Percentiles rank a stretch among this genome's conserved stretches.
Evolutionary conservation across 2,329 filamentous ascomycete genomes (phyloP).

Genomic region (Xylariales sp.): DNA sequence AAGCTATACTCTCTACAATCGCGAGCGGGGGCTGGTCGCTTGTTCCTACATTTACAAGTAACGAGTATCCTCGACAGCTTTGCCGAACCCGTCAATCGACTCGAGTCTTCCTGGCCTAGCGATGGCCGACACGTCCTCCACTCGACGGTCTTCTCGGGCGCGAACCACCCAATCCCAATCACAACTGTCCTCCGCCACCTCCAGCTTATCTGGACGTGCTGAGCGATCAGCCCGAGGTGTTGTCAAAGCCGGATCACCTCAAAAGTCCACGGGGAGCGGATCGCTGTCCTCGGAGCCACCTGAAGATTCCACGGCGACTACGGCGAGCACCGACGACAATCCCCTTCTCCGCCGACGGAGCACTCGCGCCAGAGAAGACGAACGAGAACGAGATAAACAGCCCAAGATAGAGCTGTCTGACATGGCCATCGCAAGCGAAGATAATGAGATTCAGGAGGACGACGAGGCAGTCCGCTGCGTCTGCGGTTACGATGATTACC

Average conservation of each 20-base stretch:
- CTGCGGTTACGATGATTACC: constrained; percentile 92
- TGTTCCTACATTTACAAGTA: not conserved
- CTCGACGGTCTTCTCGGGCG: constrained; percentile 88
- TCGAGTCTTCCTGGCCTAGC: constrained; percentile 19
- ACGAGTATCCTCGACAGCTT: not conserved
- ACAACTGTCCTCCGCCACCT: constrained; percentile 74
- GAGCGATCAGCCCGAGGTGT: constrained; percentile 71
- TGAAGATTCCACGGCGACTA: constrained; percentile 51
- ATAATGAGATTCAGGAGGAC: constrained; percentile 73
- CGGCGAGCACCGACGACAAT: constrained; percentile 49
- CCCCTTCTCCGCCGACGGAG: constrained; percentile 69
- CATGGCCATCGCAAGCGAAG: constrained; percentile 53
- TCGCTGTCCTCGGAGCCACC: constrained; percentile 67
- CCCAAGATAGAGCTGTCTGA: constrained; percentile 38
- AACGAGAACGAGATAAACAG: constrained; percentile 43
- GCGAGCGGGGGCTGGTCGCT: not conserved
- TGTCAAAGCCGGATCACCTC: constrained; percentile 67
- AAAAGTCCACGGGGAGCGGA: constrained; percentile 69
- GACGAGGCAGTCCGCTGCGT: constrained; percentile 95
- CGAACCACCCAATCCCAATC: constrained; percentile 71
- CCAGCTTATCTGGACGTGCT: constrained; percentile 68
- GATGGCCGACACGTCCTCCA: constrained; percentile 52
- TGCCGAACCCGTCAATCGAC: constrained; percentile 6
- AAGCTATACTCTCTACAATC: not conserved
- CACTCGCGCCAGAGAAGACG: constrained; percentile 68